Conservation (phyloP, 257 asterid species). For the Misopates orontium region DNA sequence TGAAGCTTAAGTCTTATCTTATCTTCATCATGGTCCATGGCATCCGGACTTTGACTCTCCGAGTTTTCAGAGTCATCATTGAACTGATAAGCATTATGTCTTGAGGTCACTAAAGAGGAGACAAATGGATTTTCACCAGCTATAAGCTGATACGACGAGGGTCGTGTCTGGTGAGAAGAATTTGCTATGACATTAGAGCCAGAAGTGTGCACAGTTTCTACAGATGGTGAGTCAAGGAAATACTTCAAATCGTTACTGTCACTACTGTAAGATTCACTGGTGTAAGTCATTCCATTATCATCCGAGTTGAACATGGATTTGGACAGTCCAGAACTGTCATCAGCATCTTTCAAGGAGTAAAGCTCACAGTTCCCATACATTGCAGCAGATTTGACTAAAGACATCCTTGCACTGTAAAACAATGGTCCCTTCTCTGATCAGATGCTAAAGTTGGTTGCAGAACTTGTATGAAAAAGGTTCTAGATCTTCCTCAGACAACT, state of each 20-base stretch:
- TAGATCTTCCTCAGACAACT: too few relatives aligned
- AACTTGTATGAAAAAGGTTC: conserved; percentile 5
- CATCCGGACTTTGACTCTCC: conserved; percentile 42
- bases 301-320: conserved; percentile 45
- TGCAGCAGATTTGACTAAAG: conserved; percentile 62
- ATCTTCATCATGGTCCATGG: conserved; percentile 50
- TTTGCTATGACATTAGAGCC: conserved; percentile 34
- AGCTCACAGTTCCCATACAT: conserved; percentile 46
- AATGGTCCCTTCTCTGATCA: conserved; percentile 9
- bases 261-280: conserved; percentile 54
- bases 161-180: conserved; percentile 34
- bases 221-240: conserved; percentile 63
- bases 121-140: conserved; percentile 26
- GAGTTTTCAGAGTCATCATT: conserved; percentile 42
- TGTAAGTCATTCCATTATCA: conserved; percentile 40
- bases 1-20: conserved; percentile 66
- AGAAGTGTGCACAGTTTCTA: conserved; percentile 39
- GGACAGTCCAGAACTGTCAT: conserved; percentile 39
- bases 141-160: conserved; percentile 33
- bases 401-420: conserved; percentile 41
- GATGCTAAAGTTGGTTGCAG: background rate
- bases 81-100: conserved; percentile 27
- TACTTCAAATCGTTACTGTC: conserved; percentile 54
- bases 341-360: conserved; percentile 45
- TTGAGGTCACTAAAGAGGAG: conserved; percentile 35